Percentiles rank a stretch among this genome's conserved stretches.
These are phyloP conservation scores for Raddia distichophylla DNA, from an alignment of 176 grass and related monocot genomes.

Conservation along the genomic window DNA sequence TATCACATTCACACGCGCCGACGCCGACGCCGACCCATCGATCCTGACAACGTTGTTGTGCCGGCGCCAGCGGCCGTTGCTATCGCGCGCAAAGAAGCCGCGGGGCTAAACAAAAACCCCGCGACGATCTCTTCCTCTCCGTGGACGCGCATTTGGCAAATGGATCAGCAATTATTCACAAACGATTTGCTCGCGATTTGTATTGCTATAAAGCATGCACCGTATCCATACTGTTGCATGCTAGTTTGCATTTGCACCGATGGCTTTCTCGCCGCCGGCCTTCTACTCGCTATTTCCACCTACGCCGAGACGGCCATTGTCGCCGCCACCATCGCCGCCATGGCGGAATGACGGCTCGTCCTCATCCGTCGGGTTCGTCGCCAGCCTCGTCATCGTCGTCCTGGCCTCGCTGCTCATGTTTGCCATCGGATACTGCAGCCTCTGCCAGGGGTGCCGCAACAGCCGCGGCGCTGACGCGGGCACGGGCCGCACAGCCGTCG, in stretches of 20 bases:
- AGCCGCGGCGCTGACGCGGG: neutral
- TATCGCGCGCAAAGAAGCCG: neutral
- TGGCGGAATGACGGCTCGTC: neutral
- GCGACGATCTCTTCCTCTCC: neutral
- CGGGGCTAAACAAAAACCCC: neutral
- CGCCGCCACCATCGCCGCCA: neutral
- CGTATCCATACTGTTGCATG: no score
- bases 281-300: neutral
- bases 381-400: conserved; percentile 1
- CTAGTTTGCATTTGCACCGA: neutral
- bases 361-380: neutral
- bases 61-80: conserved; percentile 6
- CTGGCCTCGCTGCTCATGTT: neutral
- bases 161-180: neutral
- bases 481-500: neutral
- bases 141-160: conserved; percentile 11
- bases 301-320: neutral
- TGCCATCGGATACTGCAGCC: neutral
- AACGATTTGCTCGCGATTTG: neutral
- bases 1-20: neutral
- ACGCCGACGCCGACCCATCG: neutral
- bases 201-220: neutral
- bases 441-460: conserved; percentile 14
- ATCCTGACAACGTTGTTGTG: neutral
- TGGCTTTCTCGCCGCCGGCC: neutral